A percentile compares a stretch with the other conserved stretches of the same genome.
Conservation (phyloP, 129 eudicot species). For the Deinandra increscens region DNA sequence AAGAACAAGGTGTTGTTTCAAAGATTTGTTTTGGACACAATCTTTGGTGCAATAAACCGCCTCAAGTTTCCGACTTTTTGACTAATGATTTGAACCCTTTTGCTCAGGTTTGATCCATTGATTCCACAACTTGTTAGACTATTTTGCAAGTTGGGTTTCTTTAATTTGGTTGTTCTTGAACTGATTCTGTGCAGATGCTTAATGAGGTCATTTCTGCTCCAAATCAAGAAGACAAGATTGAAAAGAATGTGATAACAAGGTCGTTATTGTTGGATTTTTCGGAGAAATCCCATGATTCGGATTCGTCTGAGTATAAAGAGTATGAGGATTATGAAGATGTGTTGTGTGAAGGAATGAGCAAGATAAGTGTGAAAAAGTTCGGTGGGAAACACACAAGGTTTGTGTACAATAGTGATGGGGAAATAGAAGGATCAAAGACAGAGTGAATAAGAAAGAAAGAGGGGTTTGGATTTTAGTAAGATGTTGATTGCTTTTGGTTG, state of each 20-base stretch:
- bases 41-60: conserved; percentile 76
- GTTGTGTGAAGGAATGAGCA: conserved; percentile 66
- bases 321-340: conserved; percentile 20
- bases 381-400: conserved; percentile 70
- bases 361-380: conserved; percentile 43
- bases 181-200: conserved; percentile 38
- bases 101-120: conserved; percentile 46
- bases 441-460: not conserved
- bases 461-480: conserved; percentile 4
- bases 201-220: conserved; percentile 29
- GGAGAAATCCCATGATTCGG: conserved; percentile 25
- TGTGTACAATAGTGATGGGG: conserved; percentile 81
- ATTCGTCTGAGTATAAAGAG: conserved; percentile 47
- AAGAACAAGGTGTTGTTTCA: conserved; percentile 71
- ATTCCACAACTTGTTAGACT: not conserved
- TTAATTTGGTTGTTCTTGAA: not conserved
- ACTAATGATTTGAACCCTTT: conserved; percentile 29
- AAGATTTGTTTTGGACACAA: conserved; percentile 36
- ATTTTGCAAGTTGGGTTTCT: not conserved
- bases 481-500: no score
- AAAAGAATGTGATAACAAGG: conserved; percentile 60
- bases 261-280: conserved; percentile 54
- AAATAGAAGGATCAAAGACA: conserved; percentile 34
- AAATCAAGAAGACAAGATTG: conserved; percentile 32
- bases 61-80: conserved; percentile 43